A percentile compares a stretch with the other conserved stretches of the same genome.
These are phyloP conservation scores for Centella asiatica DNA, from an alignment of 129 eudicot species.

Conservation along the genomic window DNA sequence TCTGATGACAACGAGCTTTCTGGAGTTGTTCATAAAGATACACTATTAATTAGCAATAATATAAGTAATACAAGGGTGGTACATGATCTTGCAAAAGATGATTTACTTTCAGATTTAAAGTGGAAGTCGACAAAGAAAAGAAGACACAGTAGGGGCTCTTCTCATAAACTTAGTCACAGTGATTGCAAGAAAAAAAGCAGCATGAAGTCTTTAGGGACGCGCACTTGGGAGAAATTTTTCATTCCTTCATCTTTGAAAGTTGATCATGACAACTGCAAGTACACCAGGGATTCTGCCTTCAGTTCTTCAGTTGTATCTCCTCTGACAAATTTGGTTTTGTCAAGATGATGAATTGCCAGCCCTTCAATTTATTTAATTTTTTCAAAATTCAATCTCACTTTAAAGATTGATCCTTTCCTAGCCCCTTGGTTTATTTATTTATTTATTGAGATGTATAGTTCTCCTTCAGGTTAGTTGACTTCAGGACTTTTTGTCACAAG, in stretches of 20 bases:
- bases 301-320: constrained; percentile 39
- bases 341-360: constrained; percentile 27
- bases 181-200: constrained; percentile 9
- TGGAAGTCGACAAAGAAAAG: constrained; percentile 72
- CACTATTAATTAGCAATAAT: constrained; percentile 1
- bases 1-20: constrained; percentile 2
- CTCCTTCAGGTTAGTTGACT: neutral
- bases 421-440: neutral
- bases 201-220: constrained; percentile 12
- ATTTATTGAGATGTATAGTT: neutral
- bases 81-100: constrained; percentile 32
- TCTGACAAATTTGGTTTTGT: constrained; percentile 57
- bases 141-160: constrained; percentile 20
- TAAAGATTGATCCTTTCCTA: neutral
- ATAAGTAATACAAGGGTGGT: constrained; percentile 10
- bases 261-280: constrained; percentile 49
- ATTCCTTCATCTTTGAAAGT: constrained; percentile 24
- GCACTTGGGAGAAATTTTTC: constrained; percentile 20
- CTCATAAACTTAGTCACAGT: constrained; percentile 17
- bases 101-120: constrained; percentile 34
- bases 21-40: neutral
- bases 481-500: neutral
- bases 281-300: constrained; percentile 27
- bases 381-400: neutral
- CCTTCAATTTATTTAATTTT: too few relatives aligned